Evolutionary conservation across 345 rosid genomes (phyloP).

Genomic region (Rhodamnia argentea): DNA sequence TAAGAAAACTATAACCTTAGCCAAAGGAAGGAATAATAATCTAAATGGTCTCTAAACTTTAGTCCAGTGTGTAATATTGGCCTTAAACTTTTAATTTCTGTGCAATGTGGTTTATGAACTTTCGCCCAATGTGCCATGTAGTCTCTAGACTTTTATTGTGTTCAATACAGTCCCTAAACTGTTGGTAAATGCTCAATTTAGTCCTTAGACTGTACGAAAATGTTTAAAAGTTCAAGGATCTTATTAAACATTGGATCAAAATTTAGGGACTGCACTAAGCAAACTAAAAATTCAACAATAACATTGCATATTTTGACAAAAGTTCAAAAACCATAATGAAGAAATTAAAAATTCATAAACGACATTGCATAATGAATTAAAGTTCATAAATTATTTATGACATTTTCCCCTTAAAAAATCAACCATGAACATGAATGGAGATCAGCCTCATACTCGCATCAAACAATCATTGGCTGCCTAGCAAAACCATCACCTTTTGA

Average conservation of each 20-base stretch:
- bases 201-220: background rate
- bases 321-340: too few species aligned
- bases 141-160: fast-evolving
- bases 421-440: background rate
- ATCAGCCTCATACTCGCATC: background rate
- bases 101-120: background rate
- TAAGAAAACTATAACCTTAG: background rate
- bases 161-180: background rate
- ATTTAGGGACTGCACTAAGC: fast-evolving
- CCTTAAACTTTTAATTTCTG: background rate
- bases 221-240: background rate
- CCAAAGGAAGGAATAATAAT: background rate
- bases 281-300: background rate
- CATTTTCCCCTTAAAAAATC: background rate
- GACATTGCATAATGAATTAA: too few species aligned
- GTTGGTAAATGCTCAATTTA: background rate
- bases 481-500: background rate
- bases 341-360: too few species aligned
- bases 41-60: background rate
- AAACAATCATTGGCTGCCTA: background rate
- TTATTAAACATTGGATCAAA: background rate
- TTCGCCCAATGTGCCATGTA: background rate
- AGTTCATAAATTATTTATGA: too few species aligned
- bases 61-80: background rate
- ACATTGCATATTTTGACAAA: too few species aligned